These are phyloP conservation scores for Casuarina equisetifolia DNA, from an alignment of 306 rosid genomes.

Conservation along the genomic window DNA sequence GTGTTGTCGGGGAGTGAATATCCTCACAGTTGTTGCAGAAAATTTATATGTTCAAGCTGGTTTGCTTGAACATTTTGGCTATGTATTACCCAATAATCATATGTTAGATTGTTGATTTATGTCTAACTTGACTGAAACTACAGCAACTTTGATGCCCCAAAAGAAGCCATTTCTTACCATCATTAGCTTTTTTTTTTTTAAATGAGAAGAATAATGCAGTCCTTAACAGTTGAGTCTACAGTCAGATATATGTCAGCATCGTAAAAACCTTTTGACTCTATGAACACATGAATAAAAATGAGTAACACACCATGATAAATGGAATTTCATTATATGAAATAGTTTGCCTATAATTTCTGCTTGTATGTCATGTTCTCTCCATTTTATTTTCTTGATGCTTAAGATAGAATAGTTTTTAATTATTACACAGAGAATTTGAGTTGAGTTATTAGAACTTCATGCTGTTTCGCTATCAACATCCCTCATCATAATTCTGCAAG, in stretches of 20 bases:
- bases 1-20: slow-evolving; percentile 8
- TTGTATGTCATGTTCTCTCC: slow-evolving; percentile 5
- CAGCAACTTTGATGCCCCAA: neutral
- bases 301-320: neutral
- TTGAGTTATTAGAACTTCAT: neutral
- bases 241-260: neutral
- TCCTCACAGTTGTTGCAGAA: neutral
- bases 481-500: slow-evolving; percentile 4
- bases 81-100: neutral
- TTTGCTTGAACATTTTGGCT: neutral
- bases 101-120: neutral
- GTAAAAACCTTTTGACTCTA: neutral
- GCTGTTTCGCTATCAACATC: neutral
- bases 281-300: neutral
- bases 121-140: neutral
- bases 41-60: slow-evolving; percentile 12
- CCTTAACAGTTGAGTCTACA: neutral
- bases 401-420: slow-evolving; percentile 3
- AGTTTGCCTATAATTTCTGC: neutral
- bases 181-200: neutral
- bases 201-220: neutral
- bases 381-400: neutral
- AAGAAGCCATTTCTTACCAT: neutral
- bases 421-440: neutral
- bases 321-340: neutral